Percentiles rank a stretch among this genome's conserved stretches.
Conservation (phyloP, 129 eudicot genomes). For the Tagetes erecta region DNA sequence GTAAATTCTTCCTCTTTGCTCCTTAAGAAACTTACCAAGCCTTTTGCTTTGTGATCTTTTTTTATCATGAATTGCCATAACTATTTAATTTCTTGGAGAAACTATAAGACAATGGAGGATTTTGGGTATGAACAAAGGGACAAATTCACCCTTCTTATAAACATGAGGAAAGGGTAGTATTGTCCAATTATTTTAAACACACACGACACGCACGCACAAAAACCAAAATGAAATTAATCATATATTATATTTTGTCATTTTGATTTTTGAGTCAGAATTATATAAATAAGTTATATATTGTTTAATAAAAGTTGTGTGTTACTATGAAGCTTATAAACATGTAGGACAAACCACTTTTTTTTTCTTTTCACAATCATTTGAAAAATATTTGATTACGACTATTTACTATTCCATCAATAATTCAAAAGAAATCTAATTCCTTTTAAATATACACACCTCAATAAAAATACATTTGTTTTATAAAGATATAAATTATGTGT, state of each 20-base stretch:
- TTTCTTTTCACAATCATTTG: conserved; percentile 9
- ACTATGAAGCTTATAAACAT: neutral
- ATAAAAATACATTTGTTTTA: neutral
- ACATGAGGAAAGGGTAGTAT: conserved; percentile 31
- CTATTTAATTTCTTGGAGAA: conserved; percentile 15
- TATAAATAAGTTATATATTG: neutral
- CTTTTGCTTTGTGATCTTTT: conserved; percentile 44
- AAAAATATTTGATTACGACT: neutral
- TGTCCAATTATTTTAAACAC: conserved; percentile 31
- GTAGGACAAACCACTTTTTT: conserved; percentile 22
- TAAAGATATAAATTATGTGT: neutral
- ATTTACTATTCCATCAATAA: neutral
- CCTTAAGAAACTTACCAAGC: conserved; percentile 48
- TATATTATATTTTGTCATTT: conserved; percentile 11
- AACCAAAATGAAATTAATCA: conserved; percentile 4
- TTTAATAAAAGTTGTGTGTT: neutral
- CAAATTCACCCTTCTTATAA: conserved; percentile 37
- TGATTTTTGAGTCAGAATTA: conserved; percentile 19
- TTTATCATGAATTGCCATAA: conserved; percentile 32
- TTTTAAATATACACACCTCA: neutral
- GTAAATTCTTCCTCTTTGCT: conserved; percentile 52
- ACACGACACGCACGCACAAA: neutral
- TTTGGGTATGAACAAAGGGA: conserved; percentile 23
- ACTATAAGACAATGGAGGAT: conserved; percentile 15
- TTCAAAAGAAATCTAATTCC: neutral